Conservation (phyloP, 331 rosid genomes). For the Malus hybrid region DNA sequence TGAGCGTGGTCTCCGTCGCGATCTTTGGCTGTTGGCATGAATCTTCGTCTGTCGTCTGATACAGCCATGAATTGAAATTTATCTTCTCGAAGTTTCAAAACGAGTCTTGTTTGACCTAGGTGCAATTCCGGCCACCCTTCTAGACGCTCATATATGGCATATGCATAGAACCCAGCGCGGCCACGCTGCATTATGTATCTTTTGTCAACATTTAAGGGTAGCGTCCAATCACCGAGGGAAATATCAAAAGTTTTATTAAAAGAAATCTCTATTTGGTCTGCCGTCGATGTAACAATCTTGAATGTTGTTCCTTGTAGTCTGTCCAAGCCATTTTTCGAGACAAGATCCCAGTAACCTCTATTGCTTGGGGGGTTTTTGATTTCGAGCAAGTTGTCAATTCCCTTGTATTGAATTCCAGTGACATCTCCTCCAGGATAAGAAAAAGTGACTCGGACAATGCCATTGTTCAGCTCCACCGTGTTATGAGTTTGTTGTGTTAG, state of each 20-base stretch:
- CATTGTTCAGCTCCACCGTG: constrained; percentile 47
- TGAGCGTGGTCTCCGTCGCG: neutral
- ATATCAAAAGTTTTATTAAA: constrained; percentile 43
- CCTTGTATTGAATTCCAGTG: constrained; percentile 41
- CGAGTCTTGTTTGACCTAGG: constrained; percentile 51
- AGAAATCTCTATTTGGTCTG: constrained; percentile 57
- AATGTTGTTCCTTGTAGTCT: constrained; percentile 43
- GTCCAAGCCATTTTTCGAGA: constrained; percentile 43
- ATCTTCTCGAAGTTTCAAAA: constrained; percentile 37
- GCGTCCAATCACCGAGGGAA: constrained; percentile 8
- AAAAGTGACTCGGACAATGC: constrained; percentile 43
- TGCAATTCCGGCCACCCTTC: constrained; percentile 40
- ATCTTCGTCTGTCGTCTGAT: constrained; percentile 47
- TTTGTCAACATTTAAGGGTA: constrained; percentile 59
- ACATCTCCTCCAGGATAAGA: constrained; percentile 56
- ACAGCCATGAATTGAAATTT: constrained; percentile 62
- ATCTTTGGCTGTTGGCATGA: constrained; percentile 49
- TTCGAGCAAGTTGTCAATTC: constrained; percentile 50
- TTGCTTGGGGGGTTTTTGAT: neutral
- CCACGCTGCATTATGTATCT: constrained; percentile 64
- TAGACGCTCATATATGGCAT: constrained; percentile 43
- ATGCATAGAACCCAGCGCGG: constrained; percentile 60
- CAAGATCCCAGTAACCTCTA: constrained; percentile 83
- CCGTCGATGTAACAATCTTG: constrained; percentile 18
- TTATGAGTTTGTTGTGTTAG: neutral